Evolutionary conservation across 1,139 yeast species (phyloP), one percentile per base, ranked within the genome.

Genomic region (Yamadazyma siamensis): DNA sequence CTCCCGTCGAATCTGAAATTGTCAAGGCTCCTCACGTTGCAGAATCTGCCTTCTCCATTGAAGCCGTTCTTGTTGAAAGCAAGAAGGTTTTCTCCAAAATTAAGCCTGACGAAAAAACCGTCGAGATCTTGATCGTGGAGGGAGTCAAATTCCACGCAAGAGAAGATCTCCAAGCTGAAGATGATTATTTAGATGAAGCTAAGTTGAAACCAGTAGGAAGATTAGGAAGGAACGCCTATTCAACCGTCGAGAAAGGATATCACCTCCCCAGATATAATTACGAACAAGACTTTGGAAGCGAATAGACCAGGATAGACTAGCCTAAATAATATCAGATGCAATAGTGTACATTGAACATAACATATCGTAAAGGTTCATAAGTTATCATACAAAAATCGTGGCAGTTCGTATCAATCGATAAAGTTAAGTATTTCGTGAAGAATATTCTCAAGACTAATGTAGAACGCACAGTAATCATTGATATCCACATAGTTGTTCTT

Each of bases 21-120:
- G 82, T 77, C 25, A 64, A 59, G 34, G 69, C 81, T 0, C 63
- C 71, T 7, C 75, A 69, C 41, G 82, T 77, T 8, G 75, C 71
- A 1, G 83, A 77, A 41, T 66, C 77, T 23, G 80, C 79, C 1
- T 75, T 77, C 43, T 71, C 79, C 3, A 47, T 77, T 10, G 83
- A 77, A 47, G 75, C 70, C 23, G 73, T 68, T 45, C 50, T 75
- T 19, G 34, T 71, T 12, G 54, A 59, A 30, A 40, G 49, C 12
- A 77, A 71, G 41, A 71, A 65, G 16, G 71, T 73, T 70, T 54
- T 39, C 12, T 67, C 79, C 7, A 64, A 59, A 38, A 27, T 34
- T 7, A 59, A 56, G 31, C 61, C 70, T 4, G 52, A 49, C 1
- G 54, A 50, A 28, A 50, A 49, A 7, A 58, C 75, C 1, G 77